Base-by-base conservation (phyloP, 1,284 basidiomycete species). In the Papiliotrema fonsecae region DNA sequence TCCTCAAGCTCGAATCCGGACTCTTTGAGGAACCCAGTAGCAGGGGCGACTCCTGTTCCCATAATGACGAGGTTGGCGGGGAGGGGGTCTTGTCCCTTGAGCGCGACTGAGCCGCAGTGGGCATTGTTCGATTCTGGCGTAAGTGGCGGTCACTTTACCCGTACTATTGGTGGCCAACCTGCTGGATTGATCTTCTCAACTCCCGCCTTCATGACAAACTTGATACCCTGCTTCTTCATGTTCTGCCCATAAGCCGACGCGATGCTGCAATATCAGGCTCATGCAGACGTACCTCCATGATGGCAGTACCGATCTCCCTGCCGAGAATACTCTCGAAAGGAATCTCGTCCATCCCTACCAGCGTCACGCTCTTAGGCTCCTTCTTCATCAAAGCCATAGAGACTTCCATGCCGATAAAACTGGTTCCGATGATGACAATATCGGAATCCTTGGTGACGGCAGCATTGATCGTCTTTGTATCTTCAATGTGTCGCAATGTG, bases 401-500 rank as follows among this genome's bases (percentile, higher is more conserved):
- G 10, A 90, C 77, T 70, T 97, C 92, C 86, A 97, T 89, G 46
- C 87, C 85, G 64, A 97, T 97, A 75, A 96, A 97, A 18, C 86
- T 88, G 28, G 85, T 87, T 1, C 92, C 92, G 55, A 96, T 86
- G 28, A 96, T 81, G 28, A 92, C 88, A 41, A 88, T 73, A 47
- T 82, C 80, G 63, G 88, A 86, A 25, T 86, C 86, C 62, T 85
- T 82, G 31, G 58, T 63, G 45, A 73, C 54, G 14, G 57, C 56
- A 37, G 79, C 78, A 58, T 86, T 86, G 56, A 96, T 85, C 45
- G 80, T 81, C 73, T 86, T 81, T 2, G 88, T 77, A 67, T 94
- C 87, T 30, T 80, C 73, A 31, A 92, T 75, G 9, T 78, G 79
- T 48, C 91, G 78, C 59, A 97, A 77, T 0, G 86, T 87, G 58